These are phyloP conservation scores for Diphasiastrum complanatum DNA, from an alignment of 83 land plant genomes.

Conservation along the genomic window DNA sequence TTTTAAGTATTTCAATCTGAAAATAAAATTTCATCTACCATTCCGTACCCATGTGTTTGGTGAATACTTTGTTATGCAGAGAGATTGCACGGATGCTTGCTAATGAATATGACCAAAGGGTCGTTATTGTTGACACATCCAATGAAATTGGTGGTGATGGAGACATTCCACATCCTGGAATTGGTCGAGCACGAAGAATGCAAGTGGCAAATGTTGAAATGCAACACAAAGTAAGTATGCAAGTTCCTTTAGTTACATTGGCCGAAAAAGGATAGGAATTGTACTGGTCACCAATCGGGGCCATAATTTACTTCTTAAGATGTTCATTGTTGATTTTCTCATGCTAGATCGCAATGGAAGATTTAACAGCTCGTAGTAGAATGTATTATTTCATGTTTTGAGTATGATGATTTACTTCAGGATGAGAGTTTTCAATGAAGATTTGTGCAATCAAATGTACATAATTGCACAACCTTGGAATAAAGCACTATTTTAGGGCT, in stretches of 20 bases:
- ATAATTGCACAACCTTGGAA: background rate
- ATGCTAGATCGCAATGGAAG: no score
- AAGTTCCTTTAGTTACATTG: no score
- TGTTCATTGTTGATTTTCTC: no score
- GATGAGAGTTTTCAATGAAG: no score
- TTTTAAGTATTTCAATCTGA: background rate
- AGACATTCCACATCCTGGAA: constrained; percentile 93
- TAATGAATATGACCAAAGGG: constrained; percentile 81
- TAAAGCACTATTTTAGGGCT: background rate
- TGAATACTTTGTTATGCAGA: constrained; percentile 38
- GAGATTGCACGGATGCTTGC: constrained; percentile 87
- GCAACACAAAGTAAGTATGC: constrained; percentile 83
- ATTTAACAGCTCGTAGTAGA: background rate
- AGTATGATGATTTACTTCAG: no score
- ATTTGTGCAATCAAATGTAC: background rate
- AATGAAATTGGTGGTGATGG: constrained; percentile 99
- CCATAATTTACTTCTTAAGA: background rate
- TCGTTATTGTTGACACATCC: constrained; percentile 91
- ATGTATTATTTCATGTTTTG: no score
- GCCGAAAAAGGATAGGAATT: background rate
- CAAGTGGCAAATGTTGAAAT: constrained; percentile 96
- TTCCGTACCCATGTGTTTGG: no score
- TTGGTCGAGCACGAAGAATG: constrained; percentile 96
- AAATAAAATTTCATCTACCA: background rate
- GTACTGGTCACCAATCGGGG: background rate